Evolutionary conservation across 768 basidiomycete genomes (phyloP).

Genomic region (Agrocybe praecox): DNA sequence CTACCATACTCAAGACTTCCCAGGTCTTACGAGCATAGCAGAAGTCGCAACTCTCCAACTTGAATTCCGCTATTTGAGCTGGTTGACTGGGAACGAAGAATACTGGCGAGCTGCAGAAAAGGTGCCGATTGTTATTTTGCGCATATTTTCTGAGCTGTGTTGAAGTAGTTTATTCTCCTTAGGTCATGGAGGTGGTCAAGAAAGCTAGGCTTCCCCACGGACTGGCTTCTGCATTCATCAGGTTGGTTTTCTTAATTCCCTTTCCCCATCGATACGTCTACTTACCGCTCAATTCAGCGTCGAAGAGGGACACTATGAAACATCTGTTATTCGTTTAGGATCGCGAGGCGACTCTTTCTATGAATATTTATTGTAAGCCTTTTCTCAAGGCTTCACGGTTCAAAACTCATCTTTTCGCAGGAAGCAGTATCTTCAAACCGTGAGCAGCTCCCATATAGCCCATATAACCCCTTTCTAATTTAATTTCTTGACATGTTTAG

Average conservation of each 20-base stretch:
- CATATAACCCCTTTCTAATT: neutral
- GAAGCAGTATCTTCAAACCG: constrained; percentile 86
- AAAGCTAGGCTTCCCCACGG: constrained; percentile 65
- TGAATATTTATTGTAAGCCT: constrained; percentile 84
- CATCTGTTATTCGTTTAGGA: constrained; percentile 83
- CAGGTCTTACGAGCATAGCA: constrained; percentile 72
- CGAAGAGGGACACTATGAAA: constrained; percentile 44
- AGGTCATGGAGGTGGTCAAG: constrained; percentile 74
- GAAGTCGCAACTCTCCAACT: constrained; percentile 91
- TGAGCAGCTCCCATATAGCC: constrained; percentile 25
- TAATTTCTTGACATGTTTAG: constrained; percentile 29
- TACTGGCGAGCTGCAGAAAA: constrained; percentile 86
- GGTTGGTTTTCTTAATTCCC: constrained; percentile 40
- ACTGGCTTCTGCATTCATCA: constrained; percentile 83
- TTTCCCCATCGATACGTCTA: neutral
- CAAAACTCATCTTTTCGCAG: constrained; percentile 27
- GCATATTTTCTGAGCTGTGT: neutral
- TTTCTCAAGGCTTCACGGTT: no score
- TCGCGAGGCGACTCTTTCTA: constrained; percentile 95
- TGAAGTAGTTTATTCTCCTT: neutral
- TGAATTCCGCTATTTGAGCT: constrained; percentile 86
- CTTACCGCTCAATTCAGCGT: constrained; percentile 26
- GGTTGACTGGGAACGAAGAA: constrained; percentile 71
- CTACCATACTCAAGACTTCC: constrained; percentile 58
- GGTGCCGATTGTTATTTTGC: constrained; percentile 37